Percentiles rank a stretch among this genome's conserved stretches.
Evolutionary conservation across 2,329 filamentous ascomycete species (phyloP).

Genomic region (Trichoderma endophyticum): DNA sequence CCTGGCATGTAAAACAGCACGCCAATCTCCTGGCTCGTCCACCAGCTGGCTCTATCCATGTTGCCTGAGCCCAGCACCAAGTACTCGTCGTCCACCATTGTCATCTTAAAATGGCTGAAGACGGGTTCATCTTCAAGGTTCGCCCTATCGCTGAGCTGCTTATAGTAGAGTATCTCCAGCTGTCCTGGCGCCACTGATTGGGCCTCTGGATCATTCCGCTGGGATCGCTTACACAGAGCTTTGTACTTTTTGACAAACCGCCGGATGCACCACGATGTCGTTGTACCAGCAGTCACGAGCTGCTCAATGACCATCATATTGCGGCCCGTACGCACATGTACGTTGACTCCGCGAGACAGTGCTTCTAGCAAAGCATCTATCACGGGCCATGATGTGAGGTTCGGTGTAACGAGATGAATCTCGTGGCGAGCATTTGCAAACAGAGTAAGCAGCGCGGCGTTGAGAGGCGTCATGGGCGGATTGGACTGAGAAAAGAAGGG

Average conservation of each 20-base stretch:
- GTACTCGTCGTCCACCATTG: conserved; percentile 65
- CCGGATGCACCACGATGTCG: conserved; percentile 62
- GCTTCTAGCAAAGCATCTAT: conserved; percentile 60
- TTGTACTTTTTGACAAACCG: conserved; percentile 57
- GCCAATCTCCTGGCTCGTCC: conserved; percentile 79
- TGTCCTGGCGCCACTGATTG: conserved; percentile 43
- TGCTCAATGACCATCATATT: conserved; percentile 77
- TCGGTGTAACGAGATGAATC: conserved; percentile 74
- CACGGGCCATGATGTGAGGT: conserved; percentile 66
- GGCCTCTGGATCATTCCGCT: conserved; percentile 39
- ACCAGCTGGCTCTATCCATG: conserved; percentile 82
- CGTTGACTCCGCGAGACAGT: conserved; percentile 62
- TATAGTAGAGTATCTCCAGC: conserved; percentile 60
- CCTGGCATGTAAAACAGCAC: conserved; percentile 53
- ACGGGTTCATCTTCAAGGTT: conserved; percentile 55
- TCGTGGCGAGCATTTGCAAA: conserved; percentile 54
- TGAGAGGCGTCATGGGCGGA: conserved; percentile 64
- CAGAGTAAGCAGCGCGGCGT: conserved; percentile 59
- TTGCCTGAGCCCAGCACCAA: conserved; percentile 76
- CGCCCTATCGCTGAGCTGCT: conserved; percentile 33
- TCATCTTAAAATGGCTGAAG: conserved; percentile 75
- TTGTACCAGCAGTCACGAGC: conserved; percentile 73
- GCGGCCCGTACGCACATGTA: conserved; percentile 64
- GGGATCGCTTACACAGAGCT: conserved; percentile 24
- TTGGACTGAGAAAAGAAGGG: conserved; percentile 49